phyloP scores from a whole-genome alignment of 148 eudicot genomes.

The Dianthus caryophyllus region DNA sequence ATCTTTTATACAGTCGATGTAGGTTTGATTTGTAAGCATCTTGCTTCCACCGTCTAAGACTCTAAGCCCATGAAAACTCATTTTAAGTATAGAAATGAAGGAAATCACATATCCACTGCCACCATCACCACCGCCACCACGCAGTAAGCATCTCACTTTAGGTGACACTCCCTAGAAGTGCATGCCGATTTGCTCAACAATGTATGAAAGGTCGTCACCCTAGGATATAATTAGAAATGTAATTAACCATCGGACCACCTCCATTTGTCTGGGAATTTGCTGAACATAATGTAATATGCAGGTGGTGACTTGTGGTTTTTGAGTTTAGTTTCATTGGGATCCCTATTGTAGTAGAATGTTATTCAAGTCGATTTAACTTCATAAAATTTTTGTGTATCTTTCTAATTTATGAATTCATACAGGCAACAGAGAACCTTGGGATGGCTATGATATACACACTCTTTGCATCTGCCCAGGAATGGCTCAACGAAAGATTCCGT shows the following conservation, averaged over 20 bases:
- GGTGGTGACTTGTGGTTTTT: neutral
- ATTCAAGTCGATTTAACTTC: neutral
- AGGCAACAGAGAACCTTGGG: slow-evolving; percentile 97
- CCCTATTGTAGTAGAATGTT: neutral
- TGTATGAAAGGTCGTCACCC: neutral
- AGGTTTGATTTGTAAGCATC: neutral
- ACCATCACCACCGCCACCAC: neutral
- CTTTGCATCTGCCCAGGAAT: slow-evolving; percentile 78
- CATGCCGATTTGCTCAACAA: neutral
- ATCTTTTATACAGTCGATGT: neutral
- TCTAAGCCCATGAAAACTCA: neutral
- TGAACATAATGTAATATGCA: neutral
- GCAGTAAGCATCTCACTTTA: neutral
- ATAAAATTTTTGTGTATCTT: slow-evolving; percentile 1
- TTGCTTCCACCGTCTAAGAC: neutral
- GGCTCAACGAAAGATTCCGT: slow-evolving; percentile 81
- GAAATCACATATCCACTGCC: neutral
- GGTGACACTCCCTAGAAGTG: neutral
- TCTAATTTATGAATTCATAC: slow-evolving; percentile 5
- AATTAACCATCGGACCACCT: neutral
- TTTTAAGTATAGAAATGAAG: neutral
- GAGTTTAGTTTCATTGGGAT: slow-evolving; percentile 3
- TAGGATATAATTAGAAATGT: neutral
- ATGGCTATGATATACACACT: slow-evolving; percentile 98
- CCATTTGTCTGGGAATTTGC: neutral